phyloP scores from a whole-genome alignment of 2,329 filamentous ascomycete species.

The Cladosporium velox region DNA sequence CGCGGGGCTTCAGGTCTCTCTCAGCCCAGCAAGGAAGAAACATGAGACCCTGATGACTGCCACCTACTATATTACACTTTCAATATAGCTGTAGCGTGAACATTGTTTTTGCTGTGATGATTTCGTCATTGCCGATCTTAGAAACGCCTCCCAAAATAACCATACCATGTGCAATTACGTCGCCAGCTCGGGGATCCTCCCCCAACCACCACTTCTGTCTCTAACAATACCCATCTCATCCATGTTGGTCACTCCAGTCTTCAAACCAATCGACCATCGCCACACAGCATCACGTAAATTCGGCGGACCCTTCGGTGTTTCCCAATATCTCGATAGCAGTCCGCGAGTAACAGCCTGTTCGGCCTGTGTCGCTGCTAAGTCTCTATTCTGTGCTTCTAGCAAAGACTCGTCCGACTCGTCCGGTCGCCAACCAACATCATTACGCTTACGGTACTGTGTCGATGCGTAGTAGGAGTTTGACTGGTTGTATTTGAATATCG shows the following conservation, averaged over 20 bases:
- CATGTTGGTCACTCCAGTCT: conserved; percentile 62
- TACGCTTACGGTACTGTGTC: not conserved
- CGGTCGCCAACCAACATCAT: not conserved
- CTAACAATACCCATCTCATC: conserved; percentile 57
- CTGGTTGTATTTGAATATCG: conserved; percentile 16
- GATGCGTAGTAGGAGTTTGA: conserved; percentile 21
- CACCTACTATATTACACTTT: not conserved
- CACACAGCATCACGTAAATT: conserved; percentile 58
- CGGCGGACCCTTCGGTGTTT: conserved; percentile 59
- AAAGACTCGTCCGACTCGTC: not conserved
- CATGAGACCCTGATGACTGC: not conserved
- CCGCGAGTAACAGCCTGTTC: conserved; percentile 42
- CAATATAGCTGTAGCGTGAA: not conserved
- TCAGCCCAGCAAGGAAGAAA: not conserved
- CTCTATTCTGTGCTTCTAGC: not conserved
- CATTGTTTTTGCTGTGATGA: not conserved
- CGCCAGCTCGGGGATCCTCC: not conserved
- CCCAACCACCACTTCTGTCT: conserved; percentile 5
- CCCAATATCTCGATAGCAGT: conserved; percentile 63
- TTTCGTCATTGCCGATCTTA: not conserved
- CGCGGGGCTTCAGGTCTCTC: not conserved
- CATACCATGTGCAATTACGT: not conserved
- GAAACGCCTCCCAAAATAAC: not conserved
- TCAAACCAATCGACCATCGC: conserved; percentile 57
- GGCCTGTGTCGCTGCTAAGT: not conserved